These are phyloP conservation scores for Cryptococcus sp. DNA, from an alignment of 1,284 basidiomycete genomes.

Conservation along the genomic window DNA sequence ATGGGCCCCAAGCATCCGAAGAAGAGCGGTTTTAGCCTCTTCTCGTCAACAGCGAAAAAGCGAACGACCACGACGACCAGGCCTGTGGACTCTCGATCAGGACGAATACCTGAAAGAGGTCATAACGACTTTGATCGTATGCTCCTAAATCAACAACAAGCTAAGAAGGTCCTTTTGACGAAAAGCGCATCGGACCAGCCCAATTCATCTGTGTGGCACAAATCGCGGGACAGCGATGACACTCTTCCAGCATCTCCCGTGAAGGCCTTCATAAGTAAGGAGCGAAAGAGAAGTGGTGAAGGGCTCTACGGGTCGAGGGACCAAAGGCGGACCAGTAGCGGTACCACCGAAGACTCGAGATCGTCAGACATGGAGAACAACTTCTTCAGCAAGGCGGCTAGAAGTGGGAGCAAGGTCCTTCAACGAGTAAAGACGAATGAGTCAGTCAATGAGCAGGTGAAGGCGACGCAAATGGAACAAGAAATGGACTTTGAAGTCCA, in stretches of 20 bases:
- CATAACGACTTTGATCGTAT: slow-evolving; percentile 77
- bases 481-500: slow-evolving; percentile 49
- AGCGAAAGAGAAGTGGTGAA: neutral
- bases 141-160: slow-evolving; percentile 48
- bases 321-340: neutral
- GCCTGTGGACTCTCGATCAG: neutral
- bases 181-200: slow-evolving; percentile 20
- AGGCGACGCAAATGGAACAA: slow-evolving; percentile 51
- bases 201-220: slow-evolving; percentile 32
- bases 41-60: slow-evolving; percentile 61
- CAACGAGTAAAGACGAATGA: slow-evolving; percentile 22
- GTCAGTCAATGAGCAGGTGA: slow-evolving; percentile 31
- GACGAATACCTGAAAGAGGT: slow-evolving; percentile 12
- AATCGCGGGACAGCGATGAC: slow-evolving; percentile 17
- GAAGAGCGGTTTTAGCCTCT: slow-evolving; percentile 42
- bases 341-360: no score
- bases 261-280: neutral
- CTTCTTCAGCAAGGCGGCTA: slow-evolving; percentile 62
- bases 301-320: neutral
- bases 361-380: slow-evolving; percentile 55
- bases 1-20: slow-evolving; percentile 56
- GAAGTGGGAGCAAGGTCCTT: slow-evolving; percentile 64
- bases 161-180: slow-evolving; percentile 35
- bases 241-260: slow-evolving; percentile 14
- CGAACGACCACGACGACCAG: slow-evolving; percentile 57